A percentile compares a stretch with the other conserved stretches of the same genome.
Evolutionary conservation across 257 asterid species (phyloP).

Genomic region (Scutellaria minor): DNA sequence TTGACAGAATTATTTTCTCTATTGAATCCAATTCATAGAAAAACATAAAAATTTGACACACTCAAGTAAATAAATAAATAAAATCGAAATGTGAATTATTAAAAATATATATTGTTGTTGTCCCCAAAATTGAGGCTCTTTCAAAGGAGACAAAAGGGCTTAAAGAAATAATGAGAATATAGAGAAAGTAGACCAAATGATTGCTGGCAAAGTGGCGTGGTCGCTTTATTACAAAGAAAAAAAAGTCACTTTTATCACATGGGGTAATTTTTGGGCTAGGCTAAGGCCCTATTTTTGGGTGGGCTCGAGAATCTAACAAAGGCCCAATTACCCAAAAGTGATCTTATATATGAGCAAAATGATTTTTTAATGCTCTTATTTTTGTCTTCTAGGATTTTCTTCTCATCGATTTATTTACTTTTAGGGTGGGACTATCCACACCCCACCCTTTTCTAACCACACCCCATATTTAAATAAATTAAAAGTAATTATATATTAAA

Average conservation of each 20-base stretch:
- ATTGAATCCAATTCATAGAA: too few relatives aligned
- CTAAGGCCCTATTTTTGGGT: conserved; percentile 24
- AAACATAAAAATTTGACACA: too few relatives aligned
- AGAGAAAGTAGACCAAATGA: conserved; percentile 59
- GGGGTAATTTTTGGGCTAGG: conserved; percentile 19
- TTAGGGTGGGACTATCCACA: too few relatives aligned
- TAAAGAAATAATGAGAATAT: conserved; percentile 33
- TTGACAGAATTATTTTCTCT: too few relatives aligned
- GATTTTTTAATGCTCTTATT: background rate
- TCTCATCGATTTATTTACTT: background rate
- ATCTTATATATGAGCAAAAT: background rate
- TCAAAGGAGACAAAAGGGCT: background rate
- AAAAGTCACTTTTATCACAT: conserved; percentile 58
- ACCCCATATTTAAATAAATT: too few relatives aligned
- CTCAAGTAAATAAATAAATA: too few relatives aligned
- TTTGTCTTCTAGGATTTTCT: background rate
- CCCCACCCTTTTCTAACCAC: too few relatives aligned
- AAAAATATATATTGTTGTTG: too few relatives aligned
- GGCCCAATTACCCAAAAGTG: conserved; percentile 12
- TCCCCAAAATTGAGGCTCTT: too few relatives aligned
- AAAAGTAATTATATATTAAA: too few relatives aligned
- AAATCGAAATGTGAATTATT: too few relatives aligned
- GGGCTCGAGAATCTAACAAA: conserved; percentile 36
- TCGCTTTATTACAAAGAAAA: conserved; percentile 43
- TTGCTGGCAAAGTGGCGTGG: conserved; percentile 65